phyloP scores from a whole-genome alignment of 768 basidiomycete genomes.

The Trichaptum fuscoviolaceum region DNA sequence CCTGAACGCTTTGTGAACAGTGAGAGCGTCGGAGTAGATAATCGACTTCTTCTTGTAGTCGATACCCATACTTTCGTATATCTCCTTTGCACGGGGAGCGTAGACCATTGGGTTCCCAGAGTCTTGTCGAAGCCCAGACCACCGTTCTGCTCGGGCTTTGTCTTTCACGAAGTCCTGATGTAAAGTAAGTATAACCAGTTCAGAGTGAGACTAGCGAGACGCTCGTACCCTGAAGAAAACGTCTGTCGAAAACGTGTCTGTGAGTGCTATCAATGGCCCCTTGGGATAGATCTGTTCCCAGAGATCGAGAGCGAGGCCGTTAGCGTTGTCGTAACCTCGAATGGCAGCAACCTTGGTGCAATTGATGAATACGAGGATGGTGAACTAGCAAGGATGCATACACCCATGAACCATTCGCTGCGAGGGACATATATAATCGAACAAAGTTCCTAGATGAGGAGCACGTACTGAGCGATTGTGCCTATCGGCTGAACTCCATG shows the following conservation, averaged over 20 bases:
- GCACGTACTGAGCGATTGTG: conserved; percentile 78
- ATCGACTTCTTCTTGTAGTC: conserved; percentile 61
- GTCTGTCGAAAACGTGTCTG: conserved; percentile 90
- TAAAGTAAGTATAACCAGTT: too few relatives aligned
- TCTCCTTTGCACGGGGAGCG: conserved; percentile 63
- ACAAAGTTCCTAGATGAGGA: neutral
- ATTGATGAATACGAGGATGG: neutral
- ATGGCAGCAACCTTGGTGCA: conserved; percentile 66
- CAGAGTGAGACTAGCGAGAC: too few relatives aligned
- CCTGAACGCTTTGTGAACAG: conserved; percentile 61
- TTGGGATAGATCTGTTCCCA: conserved; percentile 79
- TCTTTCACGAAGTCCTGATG: conserved; percentile 53
- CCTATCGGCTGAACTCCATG: conserved; percentile 64
- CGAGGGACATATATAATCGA: neutral
- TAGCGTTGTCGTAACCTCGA: conserved; percentile 75
- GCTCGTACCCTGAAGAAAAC: conserved; percentile 76
- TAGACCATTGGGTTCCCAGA: conserved; percentile 88
- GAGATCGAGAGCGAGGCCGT: conserved; percentile 66
- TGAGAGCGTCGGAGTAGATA: conserved; percentile 81
- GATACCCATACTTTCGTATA: conserved; percentile 68
- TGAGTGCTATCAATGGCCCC: conserved; percentile 64
- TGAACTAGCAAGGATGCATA: conserved; percentile 24
- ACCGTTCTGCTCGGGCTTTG: conserved; percentile 57
- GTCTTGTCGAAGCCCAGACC: conserved; percentile 88
- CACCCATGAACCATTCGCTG: conserved; percentile 92